Conservation (phyloP, 1,284 basidiomycete genomes). For the Microbotryum saponariae region DNA sequence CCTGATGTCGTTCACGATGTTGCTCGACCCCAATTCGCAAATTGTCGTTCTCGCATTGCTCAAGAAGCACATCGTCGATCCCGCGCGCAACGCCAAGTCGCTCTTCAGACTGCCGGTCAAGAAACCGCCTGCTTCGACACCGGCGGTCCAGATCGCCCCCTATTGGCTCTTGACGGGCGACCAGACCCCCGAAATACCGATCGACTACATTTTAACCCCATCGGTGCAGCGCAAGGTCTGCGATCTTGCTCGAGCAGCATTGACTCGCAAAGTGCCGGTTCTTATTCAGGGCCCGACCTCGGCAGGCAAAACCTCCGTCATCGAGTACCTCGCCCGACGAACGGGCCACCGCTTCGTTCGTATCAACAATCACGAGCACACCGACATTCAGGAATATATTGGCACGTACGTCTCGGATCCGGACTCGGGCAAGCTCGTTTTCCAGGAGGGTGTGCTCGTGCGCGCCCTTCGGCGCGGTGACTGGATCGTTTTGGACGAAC, state of each 20-base stretch:
- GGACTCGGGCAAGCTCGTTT: slow-evolving; percentile 80
- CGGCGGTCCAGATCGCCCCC: slow-evolving; percentile 50
- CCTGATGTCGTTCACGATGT: slow-evolving; percentile 96
- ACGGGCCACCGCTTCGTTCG: slow-evolving; percentile 95
- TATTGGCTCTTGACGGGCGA: slow-evolving; percentile 60
- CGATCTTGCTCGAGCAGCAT: slow-evolving; percentile 82
- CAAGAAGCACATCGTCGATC: slow-evolving; percentile 69
- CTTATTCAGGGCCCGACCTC: slow-evolving; percentile 98
- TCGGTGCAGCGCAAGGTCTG: slow-evolving; percentile 94
- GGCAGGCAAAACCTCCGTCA: slow-evolving; percentile 92
- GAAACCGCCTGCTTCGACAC: slow-evolving; percentile 51
- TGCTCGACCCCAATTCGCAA: slow-evolving; percentile 55
- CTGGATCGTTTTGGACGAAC: slow-evolving; percentile 97
- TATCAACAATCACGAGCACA: slow-evolving; percentile 99
- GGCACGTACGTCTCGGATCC: slow-evolving; percentile 95
- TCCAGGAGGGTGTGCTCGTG: slow-evolving; percentile 89
- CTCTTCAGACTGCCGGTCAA: slow-evolving; percentile 50
- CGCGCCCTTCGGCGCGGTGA: slow-evolving; percentile 85
- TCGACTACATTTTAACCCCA: slow-evolving; percentile 88
- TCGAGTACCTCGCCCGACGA: slow-evolving; percentile 87
- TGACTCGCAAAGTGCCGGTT: slow-evolving; percentile 84
- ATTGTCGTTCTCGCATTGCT: slow-evolving; percentile 60
- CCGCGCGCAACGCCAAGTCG: slow-evolving; percentile 72
- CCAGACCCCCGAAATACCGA: slow-evolving; percentile 47
- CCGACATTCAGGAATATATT: slow-evolving; percentile 94